Percentiles rank a stretch among this genome's conserved stretches.
phyloP scores from a whole-genome alignment of 176 grass and related monocot genomes.

The Avena insularis region DNA sequence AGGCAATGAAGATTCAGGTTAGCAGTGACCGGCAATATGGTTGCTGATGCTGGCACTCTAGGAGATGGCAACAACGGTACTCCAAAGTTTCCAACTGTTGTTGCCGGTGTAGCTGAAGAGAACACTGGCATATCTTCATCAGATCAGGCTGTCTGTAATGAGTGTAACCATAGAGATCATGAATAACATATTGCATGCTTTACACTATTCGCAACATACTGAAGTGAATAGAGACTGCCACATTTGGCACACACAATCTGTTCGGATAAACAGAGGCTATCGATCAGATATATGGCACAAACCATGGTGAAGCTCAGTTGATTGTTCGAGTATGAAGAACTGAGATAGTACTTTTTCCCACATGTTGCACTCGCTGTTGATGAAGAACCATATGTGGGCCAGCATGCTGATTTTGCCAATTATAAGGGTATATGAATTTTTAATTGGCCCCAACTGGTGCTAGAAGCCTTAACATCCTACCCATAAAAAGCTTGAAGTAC shows the following conservation, averaged over 20 bases:
- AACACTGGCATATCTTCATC: background rate
- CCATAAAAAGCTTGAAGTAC: no score
- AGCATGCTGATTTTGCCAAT: background rate
- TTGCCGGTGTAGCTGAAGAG: background rate
- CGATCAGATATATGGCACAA: background rate
- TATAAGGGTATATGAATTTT: background rate
- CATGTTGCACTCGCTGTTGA: background rate
- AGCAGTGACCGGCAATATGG: background rate
- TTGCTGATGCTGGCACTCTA: background rate
- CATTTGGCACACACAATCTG: background rate
- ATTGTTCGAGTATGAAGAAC: background rate
- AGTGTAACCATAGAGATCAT: background rate
- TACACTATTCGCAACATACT: background rate
- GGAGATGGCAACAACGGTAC: background rate
- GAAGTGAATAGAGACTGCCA: background rate
- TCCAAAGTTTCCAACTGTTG: background rate
- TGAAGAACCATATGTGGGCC: background rate
- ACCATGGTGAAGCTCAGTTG: background rate
- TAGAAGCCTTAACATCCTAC: background rate
- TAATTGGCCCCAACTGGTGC: background rate
- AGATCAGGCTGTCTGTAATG: background rate
- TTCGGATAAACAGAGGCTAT: background rate
- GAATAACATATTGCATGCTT: background rate
- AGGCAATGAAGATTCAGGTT: background rate
- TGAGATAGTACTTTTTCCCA: background rate